Conservation (phyloP, 2,329 filamentous ascomycete genomes). For the Purpureocillium lavendulum region DNA sequence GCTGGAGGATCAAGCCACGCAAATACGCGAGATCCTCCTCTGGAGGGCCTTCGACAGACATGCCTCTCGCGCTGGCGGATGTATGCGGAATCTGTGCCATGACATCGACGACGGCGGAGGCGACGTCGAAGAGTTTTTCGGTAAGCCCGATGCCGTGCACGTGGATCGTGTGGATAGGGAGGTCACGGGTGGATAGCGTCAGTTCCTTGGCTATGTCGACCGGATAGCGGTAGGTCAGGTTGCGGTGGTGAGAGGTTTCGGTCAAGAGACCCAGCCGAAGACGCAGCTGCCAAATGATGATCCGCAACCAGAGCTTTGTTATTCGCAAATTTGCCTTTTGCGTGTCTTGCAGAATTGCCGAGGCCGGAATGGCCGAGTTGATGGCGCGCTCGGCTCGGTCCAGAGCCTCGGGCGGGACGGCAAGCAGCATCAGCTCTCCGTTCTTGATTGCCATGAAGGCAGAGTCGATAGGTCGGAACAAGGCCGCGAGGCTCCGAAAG, state of each 20-base stretch:
- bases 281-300: conserved; percentile 36
- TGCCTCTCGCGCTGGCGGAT: conserved; percentile 15
- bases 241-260: conserved; percentile 20
- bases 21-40: conserved; percentile 30
- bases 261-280: conserved; percentile 32
- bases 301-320: conserved; percentile 35
- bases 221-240: conserved; percentile 33
- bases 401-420: conserved; percentile 21
- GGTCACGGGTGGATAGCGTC: conserved; percentile 26
- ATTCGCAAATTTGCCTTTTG: conserved; percentile 35
- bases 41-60: conserved; percentile 16
- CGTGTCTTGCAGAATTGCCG: conserved; percentile 26
- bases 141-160: conserved; percentile 37
- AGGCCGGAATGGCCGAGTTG: conserved; percentile 25
- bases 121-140: conserved; percentile 37
- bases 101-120: conserved; percentile 34
- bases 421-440: conserved; percentile 21
- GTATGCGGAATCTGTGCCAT: conserved; percentile 29
- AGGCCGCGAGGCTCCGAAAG: conserved; percentile 29
- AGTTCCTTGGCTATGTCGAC: conserved; percentile 32
- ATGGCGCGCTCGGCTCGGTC: conserved; percentile 26
- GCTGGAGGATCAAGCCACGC: conserved; percentile 23
- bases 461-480: conserved; percentile 33
- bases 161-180: conserved; percentile 28
- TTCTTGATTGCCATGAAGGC: conserved; percentile 32